These are phyloP conservation scores for Xerophyta viscosa DNA, from an alignment of 106 monocot species.

Conservation along the genomic window DNA sequence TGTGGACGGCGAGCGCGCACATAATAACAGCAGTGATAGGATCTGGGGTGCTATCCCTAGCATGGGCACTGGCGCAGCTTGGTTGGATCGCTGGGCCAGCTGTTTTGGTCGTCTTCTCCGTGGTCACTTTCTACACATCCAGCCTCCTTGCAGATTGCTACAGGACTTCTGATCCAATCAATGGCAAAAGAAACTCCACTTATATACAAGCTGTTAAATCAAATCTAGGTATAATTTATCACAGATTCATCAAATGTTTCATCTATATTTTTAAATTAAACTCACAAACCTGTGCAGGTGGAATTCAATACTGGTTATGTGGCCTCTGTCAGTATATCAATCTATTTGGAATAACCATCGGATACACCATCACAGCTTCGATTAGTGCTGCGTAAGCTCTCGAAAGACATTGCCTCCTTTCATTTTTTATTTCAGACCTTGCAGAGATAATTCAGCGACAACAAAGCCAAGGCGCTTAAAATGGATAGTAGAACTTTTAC, in stretches of 20 bases:
- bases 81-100: conserved; percentile 41
- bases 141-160: conserved; percentile 51
- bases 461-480: too few species aligned
- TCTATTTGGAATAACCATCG: conserved; percentile 50
- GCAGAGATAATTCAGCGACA: too few species aligned
- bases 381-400: conserved; percentile 53
- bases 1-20: conserved; percentile 68
- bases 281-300: conserved; percentile 15
- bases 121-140: conserved; percentile 47
- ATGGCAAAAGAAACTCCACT: conserved; percentile 32
- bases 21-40: conserved; percentile 73
- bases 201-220: conserved; percentile 42
- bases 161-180: conserved; percentile 20
- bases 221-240: conserved; percentile 30
- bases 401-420: too few species aligned
- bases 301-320: conserved; percentile 33
- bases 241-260: too few species aligned
- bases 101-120: conserved; percentile 26
- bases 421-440: too few species aligned
- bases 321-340: conserved; percentile 58
- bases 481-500: too few species aligned
- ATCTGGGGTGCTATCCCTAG: conserved; percentile 54
- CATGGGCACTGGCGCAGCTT: conserved; percentile 46
- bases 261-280: background rate
- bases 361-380: conserved; percentile 71